These are phyloP conservation scores for Wickerhamiella kurtzmanii DNA, from an alignment of 805 yeast genomes.

Conservation along the genomic window DNA sequence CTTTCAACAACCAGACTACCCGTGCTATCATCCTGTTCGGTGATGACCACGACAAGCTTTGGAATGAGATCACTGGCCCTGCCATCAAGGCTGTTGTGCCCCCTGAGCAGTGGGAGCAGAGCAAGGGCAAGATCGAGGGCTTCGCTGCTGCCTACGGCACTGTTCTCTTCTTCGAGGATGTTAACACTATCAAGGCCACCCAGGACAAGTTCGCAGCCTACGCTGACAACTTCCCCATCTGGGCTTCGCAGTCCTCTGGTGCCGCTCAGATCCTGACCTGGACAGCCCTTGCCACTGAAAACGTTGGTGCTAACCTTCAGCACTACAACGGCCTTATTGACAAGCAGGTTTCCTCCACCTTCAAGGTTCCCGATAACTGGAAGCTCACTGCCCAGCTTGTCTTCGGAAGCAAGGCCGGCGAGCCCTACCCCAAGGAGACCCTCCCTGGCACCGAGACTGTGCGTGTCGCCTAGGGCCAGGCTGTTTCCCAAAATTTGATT, in stretches of 20 bases:
- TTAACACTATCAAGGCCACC: slow-evolving; percentile 28
- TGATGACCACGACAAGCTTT: slow-evolving; percentile 32
- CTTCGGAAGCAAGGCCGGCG: slow-evolving; percentile 34
- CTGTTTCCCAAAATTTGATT: too few species aligned
- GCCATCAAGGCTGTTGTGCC: slow-evolving; percentile 26
- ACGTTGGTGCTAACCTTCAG: slow-evolving; percentile 40
- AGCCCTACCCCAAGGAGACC: slow-evolving; percentile 30
- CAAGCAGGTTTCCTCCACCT: slow-evolving; percentile 27
- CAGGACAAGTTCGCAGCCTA: slow-evolving; percentile 33
- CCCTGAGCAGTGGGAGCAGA: slow-evolving; percentile 27
- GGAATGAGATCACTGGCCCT: slow-evolving; percentile 30
- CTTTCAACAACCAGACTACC: slow-evolving; percentile 39
- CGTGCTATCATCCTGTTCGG: slow-evolving; percentile 38
- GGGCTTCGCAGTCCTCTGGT: slow-evolving; percentile 33
- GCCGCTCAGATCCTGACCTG: slow-evolving; percentile 39
- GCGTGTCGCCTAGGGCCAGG: slow-evolving; percentile 5
- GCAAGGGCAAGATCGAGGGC: slow-evolving; percentile 32
- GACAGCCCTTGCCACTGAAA: slow-evolving; percentile 34
- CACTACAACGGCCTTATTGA: slow-evolving; percentile 37
- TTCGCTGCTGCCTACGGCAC: slow-evolving; percentile 37
- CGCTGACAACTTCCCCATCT: slow-evolving; percentile 35
- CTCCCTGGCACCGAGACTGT: slow-evolving; percentile 33
- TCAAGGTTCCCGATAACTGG: slow-evolving; percentile 33
- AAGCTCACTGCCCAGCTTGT: slow-evolving; percentile 37
- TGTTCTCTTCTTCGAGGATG: slow-evolving; percentile 35